Evolutionary conservation across 2,329 filamentous ascomycete species (phyloP).

Genomic region (Ophiosphaerella herpotricha): DNA sequence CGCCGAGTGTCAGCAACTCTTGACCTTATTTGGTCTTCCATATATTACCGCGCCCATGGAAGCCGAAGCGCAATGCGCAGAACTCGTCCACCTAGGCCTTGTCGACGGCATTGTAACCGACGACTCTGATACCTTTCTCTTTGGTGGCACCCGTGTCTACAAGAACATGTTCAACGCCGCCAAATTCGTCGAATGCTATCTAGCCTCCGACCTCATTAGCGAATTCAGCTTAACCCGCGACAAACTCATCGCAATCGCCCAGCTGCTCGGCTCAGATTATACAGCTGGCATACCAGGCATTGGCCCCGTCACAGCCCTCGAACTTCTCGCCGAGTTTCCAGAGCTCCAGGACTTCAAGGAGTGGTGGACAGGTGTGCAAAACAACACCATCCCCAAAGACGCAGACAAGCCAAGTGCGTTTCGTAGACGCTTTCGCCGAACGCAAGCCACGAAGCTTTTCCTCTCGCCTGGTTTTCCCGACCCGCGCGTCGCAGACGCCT

Average conservation of each 20-base stretch:
- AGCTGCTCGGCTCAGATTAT: conserved; percentile 92
- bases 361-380: conserved; percentile 85
- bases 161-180: conserved; percentile 99
- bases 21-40: conserved; percentile 88
- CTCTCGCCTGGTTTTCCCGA: conserved; percentile 81
- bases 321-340: conserved; percentile 90
- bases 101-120: conserved; percentile 98
- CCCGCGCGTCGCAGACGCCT: conserved; percentile 77
- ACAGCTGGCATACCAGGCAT: conserved; percentile 89
- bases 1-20: conserved; percentile 87
- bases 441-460: conserved; percentile 83
- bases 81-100: conserved; percentile 81
- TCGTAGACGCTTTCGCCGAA: conserved; percentile 81
- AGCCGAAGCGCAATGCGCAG: conserved; percentile 95
- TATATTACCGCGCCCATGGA: conserved; percentile 99
- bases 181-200: conserved; percentile 97
- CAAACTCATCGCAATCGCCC: conserved; percentile 86
- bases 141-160: conserved; percentile 94
- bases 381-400: conserved; percentile 63
- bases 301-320: conserved; percentile 90
- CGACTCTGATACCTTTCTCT: conserved; percentile 94
- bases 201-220: conserved; percentile 79
- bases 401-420: conserved; percentile 65
- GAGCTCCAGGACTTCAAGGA: conserved; percentile 76
- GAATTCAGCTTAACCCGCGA: conserved; percentile 86